Evolutionary conservation across 179 eudicot species (phyloP).

Genomic region (Beta lomatogona): DNA sequence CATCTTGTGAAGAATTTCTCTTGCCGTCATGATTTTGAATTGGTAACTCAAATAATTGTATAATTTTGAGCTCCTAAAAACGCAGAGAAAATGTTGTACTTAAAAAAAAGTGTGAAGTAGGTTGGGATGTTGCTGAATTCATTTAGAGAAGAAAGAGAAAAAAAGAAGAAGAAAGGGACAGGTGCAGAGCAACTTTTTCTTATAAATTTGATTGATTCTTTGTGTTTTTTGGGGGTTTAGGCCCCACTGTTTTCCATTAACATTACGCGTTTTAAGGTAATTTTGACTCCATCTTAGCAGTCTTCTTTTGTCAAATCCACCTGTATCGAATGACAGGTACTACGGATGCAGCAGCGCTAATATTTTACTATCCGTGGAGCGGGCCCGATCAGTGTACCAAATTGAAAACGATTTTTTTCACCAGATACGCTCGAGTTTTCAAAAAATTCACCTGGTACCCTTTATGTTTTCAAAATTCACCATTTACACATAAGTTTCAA

Average conservation of each 20-base stretch:
- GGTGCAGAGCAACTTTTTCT: slow-evolving; percentile 4
- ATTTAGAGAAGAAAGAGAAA: background rate
- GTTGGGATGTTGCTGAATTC: background rate
- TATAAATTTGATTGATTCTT: too few species aligned
- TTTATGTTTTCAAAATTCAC: too few species aligned
- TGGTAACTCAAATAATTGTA: background rate
- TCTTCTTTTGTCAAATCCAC: slow-evolving; percentile 22
- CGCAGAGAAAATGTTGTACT: background rate
- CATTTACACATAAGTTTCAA: too few species aligned
- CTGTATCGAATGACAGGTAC: background rate
- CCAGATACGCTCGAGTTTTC: too few species aligned
- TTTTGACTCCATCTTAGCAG: background rate
- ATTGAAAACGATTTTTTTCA: too few species aligned
- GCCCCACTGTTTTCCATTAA: background rate
- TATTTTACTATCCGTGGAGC: too few species aligned
- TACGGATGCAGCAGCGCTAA: too few species aligned
- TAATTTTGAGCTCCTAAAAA: background rate
- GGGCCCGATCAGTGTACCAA: too few species aligned
- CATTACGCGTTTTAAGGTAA: slow-evolving; percentile 12
- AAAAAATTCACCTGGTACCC: too few species aligned
- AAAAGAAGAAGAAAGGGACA: slow-evolving; percentile 5
- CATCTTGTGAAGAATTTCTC: slow-evolving; percentile 45
- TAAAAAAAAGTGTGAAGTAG: background rate
- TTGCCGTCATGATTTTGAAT: slow-evolving; percentile 35
- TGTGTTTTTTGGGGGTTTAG: background rate